Evolutionary conservation across 2,329 filamentous ascomycete genomes (phyloP).

Genomic region (Colletotrichum cordylinicola): DNA sequence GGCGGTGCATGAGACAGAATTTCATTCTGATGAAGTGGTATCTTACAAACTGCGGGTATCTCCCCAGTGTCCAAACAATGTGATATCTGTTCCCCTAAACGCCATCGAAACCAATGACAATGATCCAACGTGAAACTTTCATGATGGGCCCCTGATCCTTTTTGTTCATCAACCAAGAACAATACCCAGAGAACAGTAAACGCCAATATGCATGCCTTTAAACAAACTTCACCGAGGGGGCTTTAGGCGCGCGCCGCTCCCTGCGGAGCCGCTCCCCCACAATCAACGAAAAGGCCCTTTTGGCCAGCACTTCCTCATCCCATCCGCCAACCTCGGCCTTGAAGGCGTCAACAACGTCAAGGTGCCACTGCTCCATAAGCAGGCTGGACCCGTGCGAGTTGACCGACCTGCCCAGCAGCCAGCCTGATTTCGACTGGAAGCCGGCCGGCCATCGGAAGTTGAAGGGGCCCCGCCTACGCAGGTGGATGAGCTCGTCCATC

Average conservation of each 20-base stretch:
- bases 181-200: not conserved
- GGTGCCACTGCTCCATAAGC: slow-evolving; percentile 59
- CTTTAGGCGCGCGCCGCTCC: slow-evolving; percentile 2
- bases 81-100: not conserved
- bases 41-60: slow-evolving; percentile 12
- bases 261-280: slow-evolving; percentile 52
- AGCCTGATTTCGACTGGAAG: slow-evolving; percentile 33
- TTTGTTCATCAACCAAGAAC: slow-evolving; percentile 28
- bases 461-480: slow-evolving; percentile 48
- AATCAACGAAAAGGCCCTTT: slow-evolving; percentile 59
- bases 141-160: not conserved
- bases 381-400: slow-evolving; percentile 51
- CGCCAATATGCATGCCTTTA: not conserved
- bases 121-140: slow-evolving; percentile 3
- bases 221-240: slow-evolving; percentile 10
- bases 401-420: slow-evolving; percentile 55
- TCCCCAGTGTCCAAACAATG: not conserved
- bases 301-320: slow-evolving; percentile 54
- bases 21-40: slow-evolving; percentile 24
- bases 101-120: slow-evolving; percentile 1
- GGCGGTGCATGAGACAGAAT: slow-evolving; percentile 21
- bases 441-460: slow-evolving; percentile 35
- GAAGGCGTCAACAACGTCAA: slow-evolving; percentile 64
- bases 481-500: slow-evolving; percentile 56
- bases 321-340: slow-evolving; percentile 51